phyloP scores from a whole-genome alignment of 2,329 filamentous ascomycete species.

The Exserohilum turcica region DNA sequence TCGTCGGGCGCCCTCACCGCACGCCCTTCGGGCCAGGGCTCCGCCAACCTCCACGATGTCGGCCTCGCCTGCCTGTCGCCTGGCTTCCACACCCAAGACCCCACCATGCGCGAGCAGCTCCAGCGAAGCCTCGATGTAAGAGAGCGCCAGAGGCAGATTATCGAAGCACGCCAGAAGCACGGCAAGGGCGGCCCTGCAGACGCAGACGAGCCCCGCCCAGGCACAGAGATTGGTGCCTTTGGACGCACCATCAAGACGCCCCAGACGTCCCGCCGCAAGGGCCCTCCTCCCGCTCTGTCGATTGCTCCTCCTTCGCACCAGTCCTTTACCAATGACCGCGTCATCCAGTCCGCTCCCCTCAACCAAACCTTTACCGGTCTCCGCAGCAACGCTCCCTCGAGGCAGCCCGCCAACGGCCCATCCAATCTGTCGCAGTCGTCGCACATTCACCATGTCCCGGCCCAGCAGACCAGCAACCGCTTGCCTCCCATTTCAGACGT shows the following conservation, averaged over 20 bases:
- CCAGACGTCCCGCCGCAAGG: constrained; percentile 71
- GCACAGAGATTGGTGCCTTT: constrained; percentile 50
- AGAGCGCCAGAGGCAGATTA: constrained; percentile 93
- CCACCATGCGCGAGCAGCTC: constrained; percentile 93
- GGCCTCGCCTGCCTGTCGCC: constrained; percentile 93
- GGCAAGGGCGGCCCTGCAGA: constrained; percentile 54
- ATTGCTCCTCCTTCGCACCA: constrained; percentile 94
- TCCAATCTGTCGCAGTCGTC: constrained; percentile 82
- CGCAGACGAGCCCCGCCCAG: constrained; percentile 36
- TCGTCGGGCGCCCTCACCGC: constrained; percentile 59
- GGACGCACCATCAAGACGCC: constrained; percentile 66
- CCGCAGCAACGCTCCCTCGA: constrained; percentile 64
- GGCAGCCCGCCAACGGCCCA: constrained; percentile 79
- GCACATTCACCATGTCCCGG: constrained; percentile 88
- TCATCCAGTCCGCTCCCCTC: constrained; percentile 94
- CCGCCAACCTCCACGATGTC: constrained; percentile 82
- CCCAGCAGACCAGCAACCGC: constrained; percentile 86
- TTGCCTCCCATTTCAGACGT: constrained; percentile 94
- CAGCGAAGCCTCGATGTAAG: constrained; percentile 92
- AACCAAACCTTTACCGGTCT: constrained; percentile 95
- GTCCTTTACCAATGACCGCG: constrained; percentile 89
- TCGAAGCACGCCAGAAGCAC: constrained; percentile 89
- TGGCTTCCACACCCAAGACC: constrained; percentile 94
- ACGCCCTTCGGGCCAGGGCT: constrained; percentile 74
- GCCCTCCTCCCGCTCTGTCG: constrained; percentile 84